Evolutionary conservation across 371 early-diverging fungal species (phyloP), one percentile per base, ranked within the genome.

Genomic region (Chytridiales sp.): DNA sequence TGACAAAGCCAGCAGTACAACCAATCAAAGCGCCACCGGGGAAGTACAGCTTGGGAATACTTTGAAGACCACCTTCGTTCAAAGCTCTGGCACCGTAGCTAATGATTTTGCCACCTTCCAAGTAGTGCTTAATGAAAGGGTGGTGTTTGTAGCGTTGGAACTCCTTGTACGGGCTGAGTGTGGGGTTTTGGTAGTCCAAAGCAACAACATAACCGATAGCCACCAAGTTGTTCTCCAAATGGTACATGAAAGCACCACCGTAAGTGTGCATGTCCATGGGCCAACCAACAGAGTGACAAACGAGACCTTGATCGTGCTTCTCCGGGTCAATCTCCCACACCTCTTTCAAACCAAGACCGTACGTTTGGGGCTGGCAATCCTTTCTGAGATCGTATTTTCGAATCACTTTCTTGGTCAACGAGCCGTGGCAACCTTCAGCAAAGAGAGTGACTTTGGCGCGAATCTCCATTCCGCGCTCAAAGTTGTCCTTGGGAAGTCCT

Each of bases 381-480:
- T 90, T 83, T 34, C 98, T 83, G 62, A 98, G 78, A 62, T 87
- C 85, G 69, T 91, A 95, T 72, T 93, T 89, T 62, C 82, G 77
- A 62, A 91, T 83, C 46, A 97, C 72, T 49, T 87, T 80, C 81
- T 98, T 98, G 55, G 97, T 87, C 36, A 97, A 78, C 27, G 92
- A 91, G 15, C 98, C 98, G 62, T 97, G 97, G 72, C 97, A 97
- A 17, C 98, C 98, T 74, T 98, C 98, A 39, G 94, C 98, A 78
- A 98, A 94, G 40, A 97, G 70, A 9, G 97, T 97, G 24, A 97
- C 85, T 72, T 90, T 92, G 41, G 95, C 95, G 47, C 87, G 90
- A 56, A 98, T 83, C 72, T 89, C 94, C 89, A 98, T 97, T 29
- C 98, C 98, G 22, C 92, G 88, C 65, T 96, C 95, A 69, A 90